Conservation (phyloP, 2,329 filamentous ascomycete species). For the Tolypocladium inflatum region DNA sequence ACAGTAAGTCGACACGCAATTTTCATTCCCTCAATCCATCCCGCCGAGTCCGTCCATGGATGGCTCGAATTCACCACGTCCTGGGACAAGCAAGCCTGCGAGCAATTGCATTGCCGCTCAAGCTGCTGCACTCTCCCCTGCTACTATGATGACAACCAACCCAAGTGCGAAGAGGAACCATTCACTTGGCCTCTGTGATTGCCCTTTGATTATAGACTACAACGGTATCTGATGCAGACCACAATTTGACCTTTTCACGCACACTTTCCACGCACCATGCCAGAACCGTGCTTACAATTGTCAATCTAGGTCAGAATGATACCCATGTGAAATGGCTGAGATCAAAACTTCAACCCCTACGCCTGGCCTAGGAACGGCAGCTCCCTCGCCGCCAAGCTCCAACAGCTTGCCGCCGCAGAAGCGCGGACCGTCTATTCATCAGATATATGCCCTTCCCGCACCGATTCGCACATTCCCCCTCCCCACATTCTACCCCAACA, state of each 20-base stretch:
- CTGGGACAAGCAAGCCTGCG: background rate
- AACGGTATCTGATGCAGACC: conserved; percentile 82
- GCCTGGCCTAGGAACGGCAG: conserved; percentile 6
- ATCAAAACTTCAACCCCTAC: conserved; percentile 15
- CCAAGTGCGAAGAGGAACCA: conserved; percentile 48
- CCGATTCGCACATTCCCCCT: conserved; percentile 77
- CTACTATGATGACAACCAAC: conserved; percentile 52
- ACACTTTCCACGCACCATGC: background rate
- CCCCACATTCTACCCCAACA: conserved; percentile 82
- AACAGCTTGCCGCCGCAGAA: conserved; percentile 13
- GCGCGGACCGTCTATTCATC: conserved; percentile 41
- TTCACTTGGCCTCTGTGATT: conserved; percentile 53
- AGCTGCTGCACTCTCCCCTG: background rate
- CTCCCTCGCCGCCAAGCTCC: conserved; percentile 6
- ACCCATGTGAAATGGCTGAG: conserved; percentile 32
- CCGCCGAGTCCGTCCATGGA: background rate
- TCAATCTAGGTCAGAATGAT: conserved; percentile 36
- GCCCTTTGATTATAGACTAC: conserved; percentile 73
- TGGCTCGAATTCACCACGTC: background rate
- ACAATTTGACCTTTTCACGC: conserved; percentile 9
- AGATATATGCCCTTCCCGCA: conserved; percentile 73
- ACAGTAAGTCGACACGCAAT: conserved; percentile 13
- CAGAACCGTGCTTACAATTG: background rate
- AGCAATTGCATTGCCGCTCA: background rate
- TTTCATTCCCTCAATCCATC: conserved; percentile 1